These are phyloP conservation scores for Medakamo hakoo DNA, from an alignment of 139 green algal species.

Conservation along the genomic window DNA sequence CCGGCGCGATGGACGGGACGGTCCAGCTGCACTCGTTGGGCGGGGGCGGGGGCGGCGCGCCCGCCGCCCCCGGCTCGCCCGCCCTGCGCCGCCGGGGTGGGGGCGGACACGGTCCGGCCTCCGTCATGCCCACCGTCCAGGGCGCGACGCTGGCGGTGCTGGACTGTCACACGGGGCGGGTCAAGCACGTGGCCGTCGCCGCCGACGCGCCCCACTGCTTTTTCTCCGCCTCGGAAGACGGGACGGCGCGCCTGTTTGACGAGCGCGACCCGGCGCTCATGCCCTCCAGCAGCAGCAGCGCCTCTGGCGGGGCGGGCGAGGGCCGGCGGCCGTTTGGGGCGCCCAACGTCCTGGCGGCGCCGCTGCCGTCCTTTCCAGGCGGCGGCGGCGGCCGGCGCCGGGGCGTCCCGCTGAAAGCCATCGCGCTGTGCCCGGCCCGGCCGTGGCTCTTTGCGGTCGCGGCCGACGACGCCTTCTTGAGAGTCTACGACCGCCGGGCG, in stretches of 20 bases:
- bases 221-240: constrained; percentile 72
- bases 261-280: constrained; percentile 12
- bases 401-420: constrained; percentile 34
- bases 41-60: background rate
- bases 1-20: constrained; percentile 53
- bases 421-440: constrained; percentile 49
- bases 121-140: constrained; percentile 12
- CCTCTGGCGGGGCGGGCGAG: no score
- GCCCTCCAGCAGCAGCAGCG: constrained; percentile 2
- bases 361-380: no score
- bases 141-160: no score
- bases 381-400: constrained; percentile 1
- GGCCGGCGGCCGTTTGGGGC: constrained; percentile 24
- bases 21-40: constrained; percentile 58
- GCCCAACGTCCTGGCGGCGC: constrained; percentile 33
- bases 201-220: constrained; percentile 60
- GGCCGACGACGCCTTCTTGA: constrained; percentile 39
- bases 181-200: constrained; percentile 68
- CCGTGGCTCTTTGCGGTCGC: constrained; percentile 56
- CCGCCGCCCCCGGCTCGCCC: constrained; percentile 3
- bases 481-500: constrained; percentile 56
- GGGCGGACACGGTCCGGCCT: background rate
- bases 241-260: constrained; percentile 62
- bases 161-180: constrained; percentile 42
- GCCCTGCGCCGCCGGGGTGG: background rate